Percentiles rank a stretch among this genome's conserved stretches.
Evolutionary conservation across 1,284 basidiomycete species (phyloP).

Genomic region (Marasmius tenuissimus): DNA sequence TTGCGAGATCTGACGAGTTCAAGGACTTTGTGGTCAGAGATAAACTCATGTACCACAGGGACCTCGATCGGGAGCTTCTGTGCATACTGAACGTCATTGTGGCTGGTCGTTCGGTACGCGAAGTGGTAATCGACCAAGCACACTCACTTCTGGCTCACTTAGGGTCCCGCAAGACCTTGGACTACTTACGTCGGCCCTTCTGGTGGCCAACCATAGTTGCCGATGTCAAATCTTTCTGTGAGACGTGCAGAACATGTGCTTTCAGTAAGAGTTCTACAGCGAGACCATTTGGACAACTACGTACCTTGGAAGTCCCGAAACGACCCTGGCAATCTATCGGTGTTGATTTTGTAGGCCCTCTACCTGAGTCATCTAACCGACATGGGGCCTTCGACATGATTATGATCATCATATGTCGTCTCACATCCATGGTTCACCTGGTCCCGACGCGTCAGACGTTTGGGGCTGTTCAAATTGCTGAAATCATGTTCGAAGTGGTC

Average conservation of each 20-base stretch:
- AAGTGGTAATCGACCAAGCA: slow-evolving; percentile 27
- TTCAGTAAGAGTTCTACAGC: slow-evolving; percentile 22
- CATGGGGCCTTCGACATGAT: slow-evolving; percentile 28
- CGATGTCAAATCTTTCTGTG: slow-evolving; percentile 25
- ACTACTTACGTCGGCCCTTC: slow-evolving; percentile 24
- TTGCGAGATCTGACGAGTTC: slow-evolving; percentile 10
- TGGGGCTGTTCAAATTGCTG: slow-evolving; percentile 17
- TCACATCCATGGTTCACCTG: slow-evolving; percentile 33
- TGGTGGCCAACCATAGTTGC: slow-evolving; percentile 28
- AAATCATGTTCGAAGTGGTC: slow-evolving; percentile 22
- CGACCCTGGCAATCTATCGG: slow-evolving; percentile 30
- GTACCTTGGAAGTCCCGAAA: slow-evolving; percentile 19
- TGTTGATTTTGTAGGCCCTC: slow-evolving; percentile 38
- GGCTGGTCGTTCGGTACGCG: slow-evolving; percentile 15
- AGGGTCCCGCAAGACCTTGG: slow-evolving; percentile 22
- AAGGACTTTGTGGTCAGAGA: slow-evolving; percentile 16
- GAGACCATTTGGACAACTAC: slow-evolving; percentile 23
- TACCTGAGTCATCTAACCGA: slow-evolving; percentile 27
- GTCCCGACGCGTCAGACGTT: slow-evolving; percentile 22
- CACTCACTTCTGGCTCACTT: slow-evolving; percentile 30
- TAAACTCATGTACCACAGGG: slow-evolving; percentile 14
- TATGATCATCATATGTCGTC: slow-evolving; percentile 31
- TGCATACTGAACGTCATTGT: slow-evolving; percentile 16
- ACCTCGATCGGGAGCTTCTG: slow-evolving; percentile 7
- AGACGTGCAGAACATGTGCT: slow-evolving; percentile 23